A percentile compares a stretch with the other conserved stretches of the same genome.
Conservation (phyloP, 2,329 filamentous ascomycete genomes). For the Fusarium brevicatenulatum region DNA sequence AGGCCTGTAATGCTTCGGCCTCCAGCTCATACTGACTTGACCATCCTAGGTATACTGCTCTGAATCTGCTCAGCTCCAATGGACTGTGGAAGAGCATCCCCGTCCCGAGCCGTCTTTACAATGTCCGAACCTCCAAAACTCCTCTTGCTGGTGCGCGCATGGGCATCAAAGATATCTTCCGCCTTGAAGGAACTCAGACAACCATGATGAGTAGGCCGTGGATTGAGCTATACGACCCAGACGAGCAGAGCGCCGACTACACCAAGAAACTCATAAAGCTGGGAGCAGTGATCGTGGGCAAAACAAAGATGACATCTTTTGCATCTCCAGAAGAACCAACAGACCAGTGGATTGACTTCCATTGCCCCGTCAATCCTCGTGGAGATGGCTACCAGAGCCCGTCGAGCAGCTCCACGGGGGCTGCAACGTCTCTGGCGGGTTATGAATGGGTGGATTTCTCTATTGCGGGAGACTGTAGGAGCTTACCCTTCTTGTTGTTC, state of each 20-base stretch:
- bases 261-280: rapidly evolving
- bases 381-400: neutral
- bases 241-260: neutral
- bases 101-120: neutral
- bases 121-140: rapidly evolving
- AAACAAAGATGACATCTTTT: rapidly evolving
- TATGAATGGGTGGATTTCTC: neutral
- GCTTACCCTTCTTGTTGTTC: neutral
- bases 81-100: rapidly evolving
- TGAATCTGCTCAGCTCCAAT: neutral
- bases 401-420: rapidly evolving
- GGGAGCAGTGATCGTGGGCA: neutral
- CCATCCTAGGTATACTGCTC: neutral
- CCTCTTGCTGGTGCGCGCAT: neutral
- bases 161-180: neutral
- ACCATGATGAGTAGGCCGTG: neutral
- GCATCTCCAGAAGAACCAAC: neutral
- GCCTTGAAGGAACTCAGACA: rapidly evolving
- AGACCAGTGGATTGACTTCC: neutral
- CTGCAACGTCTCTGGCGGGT: rapidly evolving
- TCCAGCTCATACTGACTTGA: neutral
- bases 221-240: neutral
- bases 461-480: neutral
- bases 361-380: neutral
- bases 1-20: rapidly evolving